Evolutionary conservation across 148 eudicot species (phyloP), one percentile per base, ranked within the genome.

Genomic region (Rhododendron molle): DNA sequence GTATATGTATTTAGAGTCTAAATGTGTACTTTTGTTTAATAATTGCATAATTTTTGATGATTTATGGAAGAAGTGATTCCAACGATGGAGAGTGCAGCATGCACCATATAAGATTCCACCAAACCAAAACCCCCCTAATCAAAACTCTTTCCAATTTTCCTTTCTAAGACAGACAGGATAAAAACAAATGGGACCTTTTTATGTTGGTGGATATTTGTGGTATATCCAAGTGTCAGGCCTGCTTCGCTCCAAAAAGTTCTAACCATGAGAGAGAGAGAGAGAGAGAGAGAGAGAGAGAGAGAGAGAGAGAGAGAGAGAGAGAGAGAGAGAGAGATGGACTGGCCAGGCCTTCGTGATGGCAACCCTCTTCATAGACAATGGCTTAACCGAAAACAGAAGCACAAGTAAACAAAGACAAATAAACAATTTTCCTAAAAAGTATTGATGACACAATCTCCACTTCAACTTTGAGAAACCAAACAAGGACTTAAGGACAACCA

Each of bases 101-200:
- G 87, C 87, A 32, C 34, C 30, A 50, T 49, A 81, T 67, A 81
- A 81, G 87, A 85, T 81, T 85, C 84, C 56, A 58, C 74, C 40
- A 71, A 54, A 34, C 65, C 78, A 74, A 74, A 18, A 21, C 56
- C 46, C 15, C 78, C 54, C 47, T 0, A 44, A 78, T 76, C n/a
- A 21, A 36, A 43, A 76, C 49, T 40, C 49, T 18, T 40, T 43
- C 80, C 78, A 73, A 73, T 34, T 76, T 76, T 43, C 6, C 7
- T 74, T 74, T 77, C 44, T 23, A 18, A 3, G 1, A 0, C 20
- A 9, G 28, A 20, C 14, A 2, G 43, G 38, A 18, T 8, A 43
- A 76, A 3, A 10, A 38, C 6, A 44, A 77, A 43, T 5, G 6
- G 12, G 30, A 71, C 76, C 18, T 30, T 77, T 38, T 38, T 43